Evolutionary conservation across 2,329 filamentous ascomycete genomes (phyloP), one percentile per base, ranked within the genome.

Genomic region (Passalora sequoiae): DNA sequence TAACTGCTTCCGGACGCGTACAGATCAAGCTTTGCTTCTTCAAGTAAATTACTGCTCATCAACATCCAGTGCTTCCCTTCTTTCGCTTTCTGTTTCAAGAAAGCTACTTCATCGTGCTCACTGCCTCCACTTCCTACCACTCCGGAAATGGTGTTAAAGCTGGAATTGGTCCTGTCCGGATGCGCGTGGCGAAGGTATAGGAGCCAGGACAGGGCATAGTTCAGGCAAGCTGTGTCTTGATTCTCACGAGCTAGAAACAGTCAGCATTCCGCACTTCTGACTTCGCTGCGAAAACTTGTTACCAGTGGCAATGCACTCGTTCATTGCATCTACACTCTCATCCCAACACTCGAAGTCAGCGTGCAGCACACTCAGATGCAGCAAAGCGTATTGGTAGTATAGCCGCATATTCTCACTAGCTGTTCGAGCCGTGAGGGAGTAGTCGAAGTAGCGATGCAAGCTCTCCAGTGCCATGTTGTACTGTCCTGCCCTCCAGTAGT

Each of bases 361-460:
- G 60, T 98, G 91, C 4, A 97, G 76, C 24, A 96, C 87, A 3
- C 89, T 91, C 46, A 96, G 77, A 60, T 96, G 96, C 60, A 98
- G 81, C 10, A 97, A 70, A 1, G 92, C 92, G 61, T 96, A 95
- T 61, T 97, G 92, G 60, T 98, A 97, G 57, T 89, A 89, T 4
- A 85, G 46, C 29, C 44, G 45, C 49, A 58, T 51, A 20, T 49
- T 56, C 12, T 42, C 44, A 38, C 30, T 24, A 37, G 54, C 42
- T 28, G 40, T 45, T 21, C 55, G 51, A 9, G 50, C 51, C 12
- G 60, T 57, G 20, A 66, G 57, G 1, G 89, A 92, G 65, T 95
- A 96, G 64, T 98, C 92, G 58, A 96, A 98, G 65, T 96, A 98
- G 39, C 88, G 83, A 64, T 97, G 89, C 15, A 98, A 74, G 54